Conservation (phyloP, 2,329 filamentous ascomycete genomes). For the Apiospora koreana region DNA sequence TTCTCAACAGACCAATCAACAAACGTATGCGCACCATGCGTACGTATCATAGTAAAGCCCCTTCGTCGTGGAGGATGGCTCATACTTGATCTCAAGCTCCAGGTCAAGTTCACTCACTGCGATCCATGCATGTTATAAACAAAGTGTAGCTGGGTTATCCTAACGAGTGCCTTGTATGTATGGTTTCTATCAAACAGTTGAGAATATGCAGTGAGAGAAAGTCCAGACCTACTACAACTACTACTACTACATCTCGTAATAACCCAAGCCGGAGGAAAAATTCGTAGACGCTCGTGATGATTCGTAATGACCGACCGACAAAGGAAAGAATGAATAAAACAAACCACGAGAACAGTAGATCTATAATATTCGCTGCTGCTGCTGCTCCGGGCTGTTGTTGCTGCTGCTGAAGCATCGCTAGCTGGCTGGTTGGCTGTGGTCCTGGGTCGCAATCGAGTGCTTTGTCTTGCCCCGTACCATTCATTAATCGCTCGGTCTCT, state of each 20-base stretch:
- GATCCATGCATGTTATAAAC: not conserved
- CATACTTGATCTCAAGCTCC: too few species aligned
- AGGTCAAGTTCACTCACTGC: not conserved
- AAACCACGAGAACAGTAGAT: not conserved
- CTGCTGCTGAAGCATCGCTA: not conserved
- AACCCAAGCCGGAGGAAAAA: not conserved
- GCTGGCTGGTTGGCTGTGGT: not conserved
- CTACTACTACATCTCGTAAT: not conserved
- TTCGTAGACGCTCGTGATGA: slow-evolving; percentile 6
- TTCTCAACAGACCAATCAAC: not conserved
- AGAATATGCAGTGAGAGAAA: not conserved
- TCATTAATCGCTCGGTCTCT: not conserved
- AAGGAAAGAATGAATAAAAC: not conserved
- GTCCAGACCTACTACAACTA: not conserved
- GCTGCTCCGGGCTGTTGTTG: not conserved
- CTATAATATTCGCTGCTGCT: not conserved
- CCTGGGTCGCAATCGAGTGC: not conserved
- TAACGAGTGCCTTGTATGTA: slow-evolving; percentile 4
- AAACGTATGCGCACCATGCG: too few species aligned
- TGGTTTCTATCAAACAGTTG: not conserved
- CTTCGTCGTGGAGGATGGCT: too few species aligned
- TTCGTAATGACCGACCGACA: slow-evolving; percentile 8
- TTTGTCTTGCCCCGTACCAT: not conserved
- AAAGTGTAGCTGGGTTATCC: not conserved
- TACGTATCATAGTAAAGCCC: too few species aligned